Percentiles rank a stretch among this genome's conserved stretches.
These are phyloP conservation scores for Hevea brasiliensis DNA, from an alignment of 345 rosid species.

Conservation along the genomic window DNA sequence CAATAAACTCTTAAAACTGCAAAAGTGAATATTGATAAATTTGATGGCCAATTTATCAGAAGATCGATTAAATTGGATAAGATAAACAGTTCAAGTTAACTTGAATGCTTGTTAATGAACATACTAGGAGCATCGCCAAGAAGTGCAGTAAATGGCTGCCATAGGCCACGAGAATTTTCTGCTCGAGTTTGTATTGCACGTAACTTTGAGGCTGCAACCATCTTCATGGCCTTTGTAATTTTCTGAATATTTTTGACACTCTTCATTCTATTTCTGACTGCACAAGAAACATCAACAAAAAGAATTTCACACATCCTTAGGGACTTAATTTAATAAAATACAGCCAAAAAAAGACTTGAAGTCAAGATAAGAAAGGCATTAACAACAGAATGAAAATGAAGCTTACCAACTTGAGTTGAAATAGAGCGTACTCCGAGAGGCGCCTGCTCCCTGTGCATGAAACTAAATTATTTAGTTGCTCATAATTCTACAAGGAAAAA, in stretches of 20 bases:
- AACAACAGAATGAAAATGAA: not conserved
- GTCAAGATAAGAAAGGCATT: not conserved
- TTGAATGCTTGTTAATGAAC: slow-evolving; percentile 14
- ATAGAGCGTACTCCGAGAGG: slow-evolving; percentile 67
- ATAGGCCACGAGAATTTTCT: slow-evolving; percentile 96
- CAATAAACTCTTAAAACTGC: not conserved
- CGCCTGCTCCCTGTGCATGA: slow-evolving; percentile 68
- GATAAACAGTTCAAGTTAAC: not conserved
- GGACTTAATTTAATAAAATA: not conserved
- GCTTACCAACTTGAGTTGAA: slow-evolving; percentile 93
- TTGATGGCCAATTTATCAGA: not conserved
- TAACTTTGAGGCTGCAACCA: slow-evolving; percentile 99
- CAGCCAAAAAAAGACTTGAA: not conserved
- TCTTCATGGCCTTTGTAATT: slow-evolving; percentile 99
- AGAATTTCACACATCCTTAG: slow-evolving; percentile 6
- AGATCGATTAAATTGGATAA: not conserved
- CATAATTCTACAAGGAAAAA: not conserved
- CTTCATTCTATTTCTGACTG: slow-evolving; percentile 98
- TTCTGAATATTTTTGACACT: slow-evolving; percentile 97
- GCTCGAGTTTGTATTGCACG: slow-evolving; percentile 77
- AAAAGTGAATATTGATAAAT: not conserved
- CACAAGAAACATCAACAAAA: slow-evolving; percentile 27
- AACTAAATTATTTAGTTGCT: slow-evolving; percentile 15
- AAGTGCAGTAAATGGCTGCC: slow-evolving; percentile 90
- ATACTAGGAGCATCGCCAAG: slow-evolving; percentile 71